Percentiles rank a stretch among this genome's conserved stretches.
Evolutionary conservation across 371 early-diverging fungal species (phyloP).

Genomic region (Basidiobolus meristosporus): DNA sequence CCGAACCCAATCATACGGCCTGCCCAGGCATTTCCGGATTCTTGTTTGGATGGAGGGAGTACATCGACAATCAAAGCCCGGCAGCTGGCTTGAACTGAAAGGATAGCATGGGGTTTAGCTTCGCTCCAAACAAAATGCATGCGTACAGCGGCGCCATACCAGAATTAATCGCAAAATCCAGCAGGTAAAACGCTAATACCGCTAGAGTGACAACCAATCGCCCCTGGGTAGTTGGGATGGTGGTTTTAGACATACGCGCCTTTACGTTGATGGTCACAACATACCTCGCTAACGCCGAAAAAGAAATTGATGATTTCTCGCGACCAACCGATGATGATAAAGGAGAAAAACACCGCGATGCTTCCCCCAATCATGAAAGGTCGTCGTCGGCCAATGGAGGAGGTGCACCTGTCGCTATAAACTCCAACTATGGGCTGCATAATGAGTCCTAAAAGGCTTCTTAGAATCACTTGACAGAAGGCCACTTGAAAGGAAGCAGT

Average conservation of each 20-base stretch:
- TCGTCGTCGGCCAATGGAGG: constrained; percentile 44
- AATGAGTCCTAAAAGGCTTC: constrained; percentile 26
- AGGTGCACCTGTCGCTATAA: constrained; percentile 49
- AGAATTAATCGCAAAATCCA: constrained; percentile 87
- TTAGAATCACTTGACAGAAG: background rate
- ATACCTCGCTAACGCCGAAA: constrained; percentile 10
- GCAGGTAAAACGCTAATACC: constrained; percentile 56
- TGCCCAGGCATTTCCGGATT: constrained; percentile 77
- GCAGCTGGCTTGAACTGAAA: constrained; percentile 53
- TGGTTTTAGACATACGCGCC: background rate
- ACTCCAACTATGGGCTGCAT: constrained; percentile 72
- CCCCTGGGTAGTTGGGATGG: background rate
- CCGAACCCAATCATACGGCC: constrained; percentile 81
- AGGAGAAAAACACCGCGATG: constrained; percentile 28
- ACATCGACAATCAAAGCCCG: constrained; percentile 81
- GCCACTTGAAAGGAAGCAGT: background rate
- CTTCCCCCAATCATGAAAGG: constrained; percentile 57
- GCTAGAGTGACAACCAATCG: constrained; percentile 19
- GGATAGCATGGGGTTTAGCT: background rate
- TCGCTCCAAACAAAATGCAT: constrained; percentile 1
- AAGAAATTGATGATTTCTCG: constrained; percentile 33
- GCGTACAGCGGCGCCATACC: no score
- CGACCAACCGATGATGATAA: constrained; percentile 65
- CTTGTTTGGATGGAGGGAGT: constrained; percentile 61
- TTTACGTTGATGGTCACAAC: no score